Evolutionary conservation across 2,329 filamentous ascomycete genomes (phyloP).

Genomic region (Arthrobotrys conoides): DNA sequence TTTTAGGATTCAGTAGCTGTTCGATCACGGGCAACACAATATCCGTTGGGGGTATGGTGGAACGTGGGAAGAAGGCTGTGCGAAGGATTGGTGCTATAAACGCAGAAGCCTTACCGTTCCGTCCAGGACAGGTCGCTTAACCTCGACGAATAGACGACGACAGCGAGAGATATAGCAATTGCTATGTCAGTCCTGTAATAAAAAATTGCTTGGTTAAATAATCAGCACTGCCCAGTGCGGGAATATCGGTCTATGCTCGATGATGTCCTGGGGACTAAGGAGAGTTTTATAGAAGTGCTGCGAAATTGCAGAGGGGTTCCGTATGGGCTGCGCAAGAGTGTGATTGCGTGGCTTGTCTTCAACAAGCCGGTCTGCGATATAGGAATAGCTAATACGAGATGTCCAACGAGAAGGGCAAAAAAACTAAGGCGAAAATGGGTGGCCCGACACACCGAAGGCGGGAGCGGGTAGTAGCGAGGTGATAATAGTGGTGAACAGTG

Average conservation of each 20-base stretch:
- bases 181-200: constrained; percentile 27
- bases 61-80: constrained; percentile 48
- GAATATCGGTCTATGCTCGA: constrained; percentile 5
- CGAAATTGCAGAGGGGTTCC: constrained; percentile 29
- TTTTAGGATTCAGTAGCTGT: constrained; percentile 50
- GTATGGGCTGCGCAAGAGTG: constrained; percentile 35
- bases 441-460: constrained; percentile 42
- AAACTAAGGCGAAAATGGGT: constrained; percentile 43
- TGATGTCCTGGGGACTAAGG: constrained; percentile 9
- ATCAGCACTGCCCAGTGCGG: constrained; percentile 42
- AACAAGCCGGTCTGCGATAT: constrained; percentile 20
- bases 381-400: constrained; percentile 17
- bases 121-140: constrained; percentile 56
- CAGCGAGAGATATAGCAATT: constrained; percentile 33
- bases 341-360: constrained; percentile 49
- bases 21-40: constrained; percentile 38
- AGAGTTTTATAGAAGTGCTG: constrained; percentile 8
- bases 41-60: constrained; percentile 38
- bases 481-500: constrained; percentile 43
- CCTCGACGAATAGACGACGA: constrained; percentile 52
- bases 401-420: constrained; percentile 23
- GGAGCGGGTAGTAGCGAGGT: constrained; percentile 59
- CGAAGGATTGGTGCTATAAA: constrained; percentile 55
- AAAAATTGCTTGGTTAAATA: constrained; percentile 26
- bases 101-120: constrained; percentile 55